Evolutionary conservation across 225 moss, liverwort and hornwort genomes (phyloP).

Genomic region (Antitrichia curtipendula): DNA sequence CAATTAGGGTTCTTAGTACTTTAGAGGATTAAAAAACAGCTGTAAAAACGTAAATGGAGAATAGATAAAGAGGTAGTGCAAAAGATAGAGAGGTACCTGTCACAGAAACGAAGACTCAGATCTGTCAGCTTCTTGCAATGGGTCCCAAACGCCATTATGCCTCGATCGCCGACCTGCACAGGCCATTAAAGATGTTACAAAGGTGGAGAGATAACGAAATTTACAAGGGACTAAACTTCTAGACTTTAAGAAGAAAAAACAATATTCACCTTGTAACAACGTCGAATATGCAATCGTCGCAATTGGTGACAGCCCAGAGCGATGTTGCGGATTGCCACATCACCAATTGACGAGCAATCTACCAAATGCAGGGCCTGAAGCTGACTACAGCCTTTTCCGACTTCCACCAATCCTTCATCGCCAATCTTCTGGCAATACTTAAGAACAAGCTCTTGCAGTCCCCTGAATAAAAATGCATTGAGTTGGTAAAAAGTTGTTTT

Average conservation of each 20-base stretch:
- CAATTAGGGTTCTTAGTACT: neutral
- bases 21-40: neutral
- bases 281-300: conserved; percentile 49
- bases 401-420: conserved; percentile 66
- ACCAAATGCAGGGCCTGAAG: conserved; percentile 51
- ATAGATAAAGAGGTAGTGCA: neutral
- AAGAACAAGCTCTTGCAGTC: conserved; percentile 52
- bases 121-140: conserved; percentile 59
- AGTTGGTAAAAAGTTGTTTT: neutral
- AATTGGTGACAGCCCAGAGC: conserved; percentile 56
- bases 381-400: conserved; percentile 59
- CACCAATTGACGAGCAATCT: conserved; percentile 58
- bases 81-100: conserved; percentile 28
- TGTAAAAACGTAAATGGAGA: neutral
- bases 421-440: conserved; percentile 71
- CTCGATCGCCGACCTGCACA: conserved; percentile 56
- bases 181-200: neutral
- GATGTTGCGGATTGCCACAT: conserved; percentile 48
- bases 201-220: neutral
- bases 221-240: neutral
- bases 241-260: neutral
- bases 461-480: conserved; percentile 9
- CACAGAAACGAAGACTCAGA: conserved; percentile 59
- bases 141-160: conserved; percentile 49
- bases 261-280: conserved; percentile 53